These are phyloP conservation scores for Cynanchum wilfordii DNA, from an alignment of 257 asterid genomes.

Conservation along the genomic window DNA sequence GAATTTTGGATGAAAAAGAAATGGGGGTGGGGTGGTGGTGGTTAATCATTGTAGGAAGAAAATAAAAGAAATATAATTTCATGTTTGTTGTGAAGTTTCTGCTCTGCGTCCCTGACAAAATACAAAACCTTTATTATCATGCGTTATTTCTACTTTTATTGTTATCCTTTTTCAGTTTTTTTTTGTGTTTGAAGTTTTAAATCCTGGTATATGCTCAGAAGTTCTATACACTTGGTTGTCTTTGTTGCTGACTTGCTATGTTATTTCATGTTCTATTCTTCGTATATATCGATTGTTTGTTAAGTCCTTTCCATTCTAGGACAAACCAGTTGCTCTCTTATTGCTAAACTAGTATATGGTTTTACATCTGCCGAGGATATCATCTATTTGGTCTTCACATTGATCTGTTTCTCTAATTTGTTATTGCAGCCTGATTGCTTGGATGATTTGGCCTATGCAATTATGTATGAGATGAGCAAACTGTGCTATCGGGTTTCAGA, in stretches of 20 bases:
- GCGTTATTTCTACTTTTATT: background rate
- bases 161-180: background rate
- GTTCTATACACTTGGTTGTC: background rate
- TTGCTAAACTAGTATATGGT: background rate
- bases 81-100: background rate
- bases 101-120: background rate
- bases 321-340: background rate
- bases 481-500: slow-evolving; percentile 64
- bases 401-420: background rate
- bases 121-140: background rate
- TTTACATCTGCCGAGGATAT: background rate
- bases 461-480: slow-evolving; percentile 66
- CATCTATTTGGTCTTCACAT: background rate
- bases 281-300: background rate
- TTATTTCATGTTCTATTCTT: background rate
- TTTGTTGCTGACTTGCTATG: background rate
- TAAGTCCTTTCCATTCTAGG: background rate
- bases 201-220: background rate
- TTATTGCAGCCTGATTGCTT: slow-evolving; percentile 71
- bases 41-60: background rate
- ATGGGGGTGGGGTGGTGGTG: background rate
- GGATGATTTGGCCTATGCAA: slow-evolving; percentile 70
- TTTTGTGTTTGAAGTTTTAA: background rate
- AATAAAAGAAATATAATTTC: background rate
- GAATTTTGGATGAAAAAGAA: background rate